Evolutionary conservation across 257 asterid genomes (phyloP).

Genomic region (Gentiana straminea): DNA sequence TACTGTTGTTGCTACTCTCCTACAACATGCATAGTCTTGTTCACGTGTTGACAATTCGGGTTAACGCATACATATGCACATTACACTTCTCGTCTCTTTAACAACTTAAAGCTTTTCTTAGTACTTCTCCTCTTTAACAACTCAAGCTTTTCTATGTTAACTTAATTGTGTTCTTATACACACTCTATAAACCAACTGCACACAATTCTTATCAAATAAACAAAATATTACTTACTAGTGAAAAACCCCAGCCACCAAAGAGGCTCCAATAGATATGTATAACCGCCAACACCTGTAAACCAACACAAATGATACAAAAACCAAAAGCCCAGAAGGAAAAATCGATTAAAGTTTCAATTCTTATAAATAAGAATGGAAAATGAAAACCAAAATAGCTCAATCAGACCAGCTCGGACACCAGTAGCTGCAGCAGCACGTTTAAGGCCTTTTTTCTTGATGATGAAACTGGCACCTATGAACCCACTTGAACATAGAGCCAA

Average conservation of each 20-base stretch:
- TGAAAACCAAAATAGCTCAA: too few species aligned
- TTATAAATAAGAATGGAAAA: neutral
- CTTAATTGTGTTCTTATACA: too few species aligned
- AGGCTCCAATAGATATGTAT: slow-evolving; percentile 77
- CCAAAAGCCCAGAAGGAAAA: slow-evolving; percentile 2
- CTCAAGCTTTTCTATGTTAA: too few species aligned
- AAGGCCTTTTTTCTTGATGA: slow-evolving; percentile 82
- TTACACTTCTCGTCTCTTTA: too few species aligned
- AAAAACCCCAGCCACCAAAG: slow-evolving; percentile 89
- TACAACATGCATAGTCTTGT: too few species aligned
- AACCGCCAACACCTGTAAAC: slow-evolving; percentile 65
- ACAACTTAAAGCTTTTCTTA: too few species aligned
- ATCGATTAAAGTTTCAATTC: neutral
- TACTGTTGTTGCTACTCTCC: too few species aligned
- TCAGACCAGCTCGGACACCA: slow-evolving; percentile 70
- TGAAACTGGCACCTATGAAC: slow-evolving; percentile 69
- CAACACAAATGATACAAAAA: slow-evolving; percentile 1
- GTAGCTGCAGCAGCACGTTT: slow-evolving; percentile 66
- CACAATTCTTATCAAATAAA: too few species aligned
- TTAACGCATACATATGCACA: too few species aligned
- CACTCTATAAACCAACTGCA: too few species aligned
- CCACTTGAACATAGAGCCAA: slow-evolving; percentile 67
- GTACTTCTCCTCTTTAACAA: too few species aligned
- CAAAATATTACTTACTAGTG: slow-evolving; percentile 41
- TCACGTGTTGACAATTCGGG: too few species aligned